These are phyloP conservation scores for Wickerhamomyces sp. DNA, from an alignment of 1,139 yeast species.

Conservation along the genomic window DNA sequence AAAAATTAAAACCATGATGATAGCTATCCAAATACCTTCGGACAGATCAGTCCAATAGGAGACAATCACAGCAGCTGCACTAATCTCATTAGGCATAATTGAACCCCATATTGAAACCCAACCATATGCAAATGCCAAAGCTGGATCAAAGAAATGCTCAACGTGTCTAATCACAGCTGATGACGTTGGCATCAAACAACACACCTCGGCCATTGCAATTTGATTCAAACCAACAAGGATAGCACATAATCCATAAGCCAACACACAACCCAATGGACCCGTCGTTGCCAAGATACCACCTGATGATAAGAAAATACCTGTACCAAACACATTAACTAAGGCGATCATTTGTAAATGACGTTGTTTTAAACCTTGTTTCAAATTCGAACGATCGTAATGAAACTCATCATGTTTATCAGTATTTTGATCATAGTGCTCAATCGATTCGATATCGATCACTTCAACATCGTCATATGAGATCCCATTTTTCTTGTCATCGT, in stretches of 20 bases:
- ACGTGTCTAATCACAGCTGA: conserved; percentile 29
- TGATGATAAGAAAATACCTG: conserved; percentile 52
- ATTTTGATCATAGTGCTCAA: not conserved
- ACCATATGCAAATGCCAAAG: conserved; percentile 71
- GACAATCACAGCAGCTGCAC: conserved; percentile 63
- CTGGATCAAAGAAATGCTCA: conserved; percentile 47
- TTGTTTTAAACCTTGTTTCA: conserved; percentile 24
- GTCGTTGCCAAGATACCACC: conserved; percentile 48
- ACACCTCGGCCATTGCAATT: conserved; percentile 28
- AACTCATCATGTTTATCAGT: conserved; percentile 22
- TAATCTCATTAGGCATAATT: conserved; percentile 61
- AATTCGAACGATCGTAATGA: conserved; percentile 8
- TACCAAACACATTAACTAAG: conserved; percentile 42
- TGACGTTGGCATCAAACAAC: conserved; percentile 31
- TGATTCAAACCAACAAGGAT: conserved; percentile 34
- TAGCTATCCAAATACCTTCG: conserved; percentile 43
- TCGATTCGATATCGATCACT: not conserved
- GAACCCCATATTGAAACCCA: conserved; percentile 65
- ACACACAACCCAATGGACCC: conserved; percentile 49
- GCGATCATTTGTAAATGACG: conserved; percentile 33
- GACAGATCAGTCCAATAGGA: conserved; percentile 50
- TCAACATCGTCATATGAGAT: not conserved
- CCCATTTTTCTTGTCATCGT: not conserved
- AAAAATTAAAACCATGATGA: conserved; percentile 38
- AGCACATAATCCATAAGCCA: conserved; percentile 46